phyloP scores from a whole-genome alignment of 495 filamentous ascomycete genomes.

The Trichodelitschia bisporula region DNA sequence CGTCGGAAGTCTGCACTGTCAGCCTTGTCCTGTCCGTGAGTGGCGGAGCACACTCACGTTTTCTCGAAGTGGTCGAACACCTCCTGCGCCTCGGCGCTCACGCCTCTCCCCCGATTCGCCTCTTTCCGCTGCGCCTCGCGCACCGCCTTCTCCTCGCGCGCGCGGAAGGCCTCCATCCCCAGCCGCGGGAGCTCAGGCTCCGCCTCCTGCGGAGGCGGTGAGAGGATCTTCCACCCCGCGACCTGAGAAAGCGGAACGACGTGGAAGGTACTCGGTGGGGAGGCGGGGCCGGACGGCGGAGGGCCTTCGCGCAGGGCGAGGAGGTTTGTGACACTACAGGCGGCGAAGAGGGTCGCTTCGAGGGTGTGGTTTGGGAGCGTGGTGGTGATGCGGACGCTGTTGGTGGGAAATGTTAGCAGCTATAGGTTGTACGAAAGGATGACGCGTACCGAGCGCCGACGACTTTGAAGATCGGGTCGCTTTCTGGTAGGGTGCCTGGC shows the following conservation, averaged over 20 bases:
- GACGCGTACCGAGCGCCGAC: too few relatives aligned
- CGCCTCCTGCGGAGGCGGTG: too few relatives aligned
- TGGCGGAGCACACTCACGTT: conserved; percentile 18
- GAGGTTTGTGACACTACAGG: conserved; percentile 38
- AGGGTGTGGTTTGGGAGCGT: conserved; percentile 24
- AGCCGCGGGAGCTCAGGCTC: conserved; percentile 26
- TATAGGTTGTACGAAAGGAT: too few relatives aligned
- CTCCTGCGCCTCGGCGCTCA: conserved; percentile 41
- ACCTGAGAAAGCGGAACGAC: conserved; percentile 39
- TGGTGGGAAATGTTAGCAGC: too few relatives aligned
- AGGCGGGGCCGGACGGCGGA: conserved; percentile 9
- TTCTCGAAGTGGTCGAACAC: conserved; percentile 39
- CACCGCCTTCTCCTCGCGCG: conserved; percentile 28
- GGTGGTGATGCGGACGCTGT: conserved; percentile 36
- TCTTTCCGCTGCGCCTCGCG: conserved; percentile 28
- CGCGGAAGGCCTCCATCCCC: conserved; percentile 25
- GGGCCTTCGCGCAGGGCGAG: conserved; percentile 31
- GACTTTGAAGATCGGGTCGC: too few relatives aligned
- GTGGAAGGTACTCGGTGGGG: conserved; percentile 24
- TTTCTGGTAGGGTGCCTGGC: too few relatives aligned
- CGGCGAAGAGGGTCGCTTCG: conserved; percentile 44
- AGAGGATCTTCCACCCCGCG: conserved; percentile 10
- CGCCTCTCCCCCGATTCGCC: conserved; percentile 31
- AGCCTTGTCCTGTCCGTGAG: not conserved
- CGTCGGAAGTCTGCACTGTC: conserved; percentile 22